These are phyloP conservation scores for Cicer bijugum DNA, from an alignment of 306 rosid species.

Conservation along the genomic window DNA sequence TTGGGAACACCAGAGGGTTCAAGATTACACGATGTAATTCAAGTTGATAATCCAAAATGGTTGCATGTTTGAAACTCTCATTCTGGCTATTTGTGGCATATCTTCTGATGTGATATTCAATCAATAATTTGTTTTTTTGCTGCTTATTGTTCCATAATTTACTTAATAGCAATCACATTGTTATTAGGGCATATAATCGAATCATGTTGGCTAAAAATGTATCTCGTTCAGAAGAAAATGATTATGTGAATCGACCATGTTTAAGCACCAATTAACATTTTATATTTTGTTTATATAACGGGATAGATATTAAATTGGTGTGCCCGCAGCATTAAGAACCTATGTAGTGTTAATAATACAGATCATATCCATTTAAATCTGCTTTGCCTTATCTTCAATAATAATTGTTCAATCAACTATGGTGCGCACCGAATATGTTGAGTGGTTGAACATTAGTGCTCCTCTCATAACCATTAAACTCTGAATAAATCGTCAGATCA, in stretches of 20 bases:
- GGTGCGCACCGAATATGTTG: background rate
- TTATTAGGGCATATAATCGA: background rate
- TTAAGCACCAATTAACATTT: background rate
- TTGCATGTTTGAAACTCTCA: constrained; percentile 14
- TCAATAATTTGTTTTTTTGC: background rate
- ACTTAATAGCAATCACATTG: background rate
- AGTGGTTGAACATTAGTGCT: background rate
- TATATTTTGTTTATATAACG: background rate
- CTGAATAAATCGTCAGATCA: background rate
- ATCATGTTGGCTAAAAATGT: background rate
- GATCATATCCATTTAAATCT: background rate
- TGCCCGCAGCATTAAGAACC: background rate
- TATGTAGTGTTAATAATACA: background rate
- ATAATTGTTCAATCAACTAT: too few species aligned
- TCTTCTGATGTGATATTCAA: constrained; percentile 1
- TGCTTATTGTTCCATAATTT: background rate
- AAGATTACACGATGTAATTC: constrained; percentile 52
- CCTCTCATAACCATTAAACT: background rate
- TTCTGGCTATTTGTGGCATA: background rate
- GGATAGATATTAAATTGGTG: background rate
- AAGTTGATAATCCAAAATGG: constrained; percentile 48
- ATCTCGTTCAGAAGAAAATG: background rate
- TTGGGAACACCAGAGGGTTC: constrained; percentile 82
- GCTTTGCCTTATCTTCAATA: too few species aligned
- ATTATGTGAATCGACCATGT: background rate